Percentiles rank a stretch among this genome's conserved stretches.
phyloP scores from a whole-genome alignment of 805 yeast genomes.

The Saturnispora halmiae region DNA sequence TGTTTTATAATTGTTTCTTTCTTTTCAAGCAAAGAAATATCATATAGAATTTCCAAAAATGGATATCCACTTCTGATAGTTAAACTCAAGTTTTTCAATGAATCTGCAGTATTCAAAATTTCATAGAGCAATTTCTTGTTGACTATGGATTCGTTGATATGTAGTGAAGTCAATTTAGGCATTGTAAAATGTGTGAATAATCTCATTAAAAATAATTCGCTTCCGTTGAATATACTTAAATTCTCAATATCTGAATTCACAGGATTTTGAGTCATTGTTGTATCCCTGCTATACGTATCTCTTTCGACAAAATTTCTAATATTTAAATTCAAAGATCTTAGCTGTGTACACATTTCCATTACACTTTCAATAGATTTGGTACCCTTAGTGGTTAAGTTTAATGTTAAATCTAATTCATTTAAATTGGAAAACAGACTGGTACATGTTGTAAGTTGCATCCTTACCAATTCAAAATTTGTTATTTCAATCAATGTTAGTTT shows the following conservation, averaged over 20 bases:
- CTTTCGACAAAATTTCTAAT: constrained; percentile 1
- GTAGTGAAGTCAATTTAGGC: background rate
- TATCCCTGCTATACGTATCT: background rate
- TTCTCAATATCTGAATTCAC: background rate
- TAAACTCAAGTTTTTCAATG: background rate
- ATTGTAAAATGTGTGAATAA: constrained; percentile 7
- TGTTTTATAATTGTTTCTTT: background rate
- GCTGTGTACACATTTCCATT: constrained; percentile 6
- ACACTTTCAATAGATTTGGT: constrained; percentile 10
- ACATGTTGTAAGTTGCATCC: constrained; percentile 6
- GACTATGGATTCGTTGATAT: background rate
- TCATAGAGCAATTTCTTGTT: background rate
- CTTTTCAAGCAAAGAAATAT: background rate
- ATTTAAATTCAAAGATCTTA: background rate
- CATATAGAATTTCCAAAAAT: background rate
- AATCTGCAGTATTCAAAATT: background rate
- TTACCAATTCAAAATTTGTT: constrained; percentile 6
- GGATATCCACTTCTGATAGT: background rate
- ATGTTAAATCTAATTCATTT: background rate
- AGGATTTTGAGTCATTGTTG: background rate
- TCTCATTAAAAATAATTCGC: constrained; percentile 3
- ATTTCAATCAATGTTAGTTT: constrained; percentile 1
- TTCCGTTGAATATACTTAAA: constrained; percentile 1
- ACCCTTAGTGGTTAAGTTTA: constrained; percentile 6
- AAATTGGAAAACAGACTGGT: constrained; percentile 7